A percentile compares a stretch with the other conserved stretches of the same genome.
phyloP scores from a whole-genome alignment of 495 filamentous ascomycete species.

The Xylaria palmicola region DNA sequence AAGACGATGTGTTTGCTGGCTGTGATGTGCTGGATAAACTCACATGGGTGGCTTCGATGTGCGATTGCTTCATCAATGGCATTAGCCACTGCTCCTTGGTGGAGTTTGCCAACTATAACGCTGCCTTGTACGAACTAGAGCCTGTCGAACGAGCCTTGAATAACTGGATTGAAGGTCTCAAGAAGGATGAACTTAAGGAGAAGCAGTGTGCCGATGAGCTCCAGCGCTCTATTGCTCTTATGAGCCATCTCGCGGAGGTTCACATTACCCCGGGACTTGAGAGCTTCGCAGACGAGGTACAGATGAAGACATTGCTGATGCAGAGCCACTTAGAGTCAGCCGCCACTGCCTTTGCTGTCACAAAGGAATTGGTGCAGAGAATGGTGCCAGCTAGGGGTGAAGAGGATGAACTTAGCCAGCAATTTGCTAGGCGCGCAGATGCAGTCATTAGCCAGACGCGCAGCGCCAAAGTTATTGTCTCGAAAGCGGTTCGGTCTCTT shows the following conservation, averaged over 20 bases:
- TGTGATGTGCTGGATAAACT: conserved; percentile 83
- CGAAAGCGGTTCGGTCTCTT: conserved; percentile 73
- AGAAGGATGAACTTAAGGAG: conserved; percentile 83
- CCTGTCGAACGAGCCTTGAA: conserved; percentile 90
- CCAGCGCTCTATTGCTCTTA: conserved; percentile 77
- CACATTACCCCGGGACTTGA: conserved; percentile 71
- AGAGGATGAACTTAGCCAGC: conserved; percentile 62
- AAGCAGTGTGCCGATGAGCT: conserved; percentile 76
- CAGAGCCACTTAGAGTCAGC: conserved; percentile 81
- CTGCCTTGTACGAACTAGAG: conserved; percentile 82
- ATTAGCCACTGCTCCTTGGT: conserved; percentile 74
- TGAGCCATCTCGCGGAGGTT: conserved; percentile 79
- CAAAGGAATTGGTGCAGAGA: conserved; percentile 63
- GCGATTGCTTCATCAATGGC: conserved; percentile 76
- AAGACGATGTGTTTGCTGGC: conserved; percentile 73
- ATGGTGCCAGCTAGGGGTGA: conserved; percentile 53
- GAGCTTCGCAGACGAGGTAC: conserved; percentile 75
- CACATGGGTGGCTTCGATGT: conserved; percentile 77
- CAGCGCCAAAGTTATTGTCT: conserved; percentile 78
- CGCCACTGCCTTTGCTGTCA: conserved; percentile 62
- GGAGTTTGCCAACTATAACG: conserved; percentile 71
- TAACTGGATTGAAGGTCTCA: conserved; percentile 79
- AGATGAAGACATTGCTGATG: conserved; percentile 69
- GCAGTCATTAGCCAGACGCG: conserved; percentile 70
- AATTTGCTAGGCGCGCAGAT: conserved; percentile 71